Conservation (phyloP, 2,329 filamentous ascomycete genomes). For the Graphilbum fragrans region DNA sequence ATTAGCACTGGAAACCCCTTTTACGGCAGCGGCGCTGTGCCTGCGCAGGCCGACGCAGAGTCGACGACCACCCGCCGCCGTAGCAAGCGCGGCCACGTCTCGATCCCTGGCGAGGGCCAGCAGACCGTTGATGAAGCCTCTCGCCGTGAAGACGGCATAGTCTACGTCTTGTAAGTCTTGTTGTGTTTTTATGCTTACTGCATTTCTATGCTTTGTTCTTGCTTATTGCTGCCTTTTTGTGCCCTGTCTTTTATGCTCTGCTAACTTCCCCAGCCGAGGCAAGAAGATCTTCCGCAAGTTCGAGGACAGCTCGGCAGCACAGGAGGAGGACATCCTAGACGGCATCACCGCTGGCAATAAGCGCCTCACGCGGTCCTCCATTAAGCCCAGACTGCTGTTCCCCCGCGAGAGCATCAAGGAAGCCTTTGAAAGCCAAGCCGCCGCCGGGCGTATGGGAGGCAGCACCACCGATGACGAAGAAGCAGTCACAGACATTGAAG, state of each 20-base stretch:
- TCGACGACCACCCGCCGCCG: constrained; percentile 30
- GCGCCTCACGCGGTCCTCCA: constrained; percentile 52
- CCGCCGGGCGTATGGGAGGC: constrained; percentile 17
- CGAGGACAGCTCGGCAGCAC: constrained; percentile 16
- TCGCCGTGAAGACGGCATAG: constrained; percentile 56
- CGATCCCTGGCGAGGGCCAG: constrained; percentile 43
- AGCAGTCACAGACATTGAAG: constrained; percentile 46
- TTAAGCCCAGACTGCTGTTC: constrained; percentile 65
- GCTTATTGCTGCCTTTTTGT: constrained; percentile 58
- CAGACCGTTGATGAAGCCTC: constrained; percentile 51
- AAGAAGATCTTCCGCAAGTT: constrained; percentile 69
- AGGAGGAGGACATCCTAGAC: constrained; percentile 13
- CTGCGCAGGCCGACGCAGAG: constrained; percentile 15
- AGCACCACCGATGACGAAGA: constrained; percentile 41
- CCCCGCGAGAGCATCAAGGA: constrained; percentile 36
- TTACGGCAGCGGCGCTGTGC: constrained; percentile 31
- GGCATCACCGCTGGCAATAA: constrained; percentile 11
- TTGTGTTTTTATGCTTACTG: constrained; percentile 47
- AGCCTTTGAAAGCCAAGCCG: constrained; percentile 17
- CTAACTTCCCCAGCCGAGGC: constrained; percentile 47
- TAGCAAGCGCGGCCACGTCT: constrained; percentile 42
- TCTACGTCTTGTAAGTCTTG: constrained; percentile 63
- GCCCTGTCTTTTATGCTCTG: constrained; percentile 61
- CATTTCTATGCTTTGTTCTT: constrained; percentile 57
- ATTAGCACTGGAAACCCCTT: constrained; percentile 62